Conservation (phyloP, 2,329 filamentous ascomycete species). For the Alternaria viburni region DNA sequence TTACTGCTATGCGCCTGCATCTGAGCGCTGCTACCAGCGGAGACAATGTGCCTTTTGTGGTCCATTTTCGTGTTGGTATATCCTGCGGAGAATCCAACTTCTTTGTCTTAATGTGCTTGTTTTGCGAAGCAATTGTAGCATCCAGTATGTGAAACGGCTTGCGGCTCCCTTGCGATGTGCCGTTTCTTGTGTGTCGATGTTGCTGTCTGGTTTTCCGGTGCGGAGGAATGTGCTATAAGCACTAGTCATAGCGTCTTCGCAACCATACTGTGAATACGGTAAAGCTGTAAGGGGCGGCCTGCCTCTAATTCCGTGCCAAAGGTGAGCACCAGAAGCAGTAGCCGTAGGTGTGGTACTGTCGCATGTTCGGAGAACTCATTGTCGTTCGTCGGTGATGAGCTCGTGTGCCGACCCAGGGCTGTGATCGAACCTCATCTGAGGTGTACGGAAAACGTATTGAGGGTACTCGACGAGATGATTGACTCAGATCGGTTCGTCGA, state of each 20-base stretch:
- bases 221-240: not conserved
- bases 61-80: not conserved
- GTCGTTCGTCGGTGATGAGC: not conserved
- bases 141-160: not conserved
- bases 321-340: not conserved
- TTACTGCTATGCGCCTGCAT: not conserved
- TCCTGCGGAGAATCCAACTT: not conserved
- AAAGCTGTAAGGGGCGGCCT: not conserved
- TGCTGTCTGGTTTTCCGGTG: not conserved
- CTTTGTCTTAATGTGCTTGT: not conserved
- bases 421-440: not conserved
- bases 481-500: not conserved
- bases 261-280: not conserved
- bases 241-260: not conserved
- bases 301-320: not conserved
- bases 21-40: not conserved
- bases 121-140: not conserved
- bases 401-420: not conserved
- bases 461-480: not conserved
- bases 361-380: not conserved
- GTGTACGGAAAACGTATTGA: not conserved
- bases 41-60: not conserved
- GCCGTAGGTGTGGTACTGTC: not conserved
- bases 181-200: not conserved
- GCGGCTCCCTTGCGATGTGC: not conserved